Base-by-base conservation (phyloP, 345 rosid genomes). In the Eucalyptus regnans region DNA sequence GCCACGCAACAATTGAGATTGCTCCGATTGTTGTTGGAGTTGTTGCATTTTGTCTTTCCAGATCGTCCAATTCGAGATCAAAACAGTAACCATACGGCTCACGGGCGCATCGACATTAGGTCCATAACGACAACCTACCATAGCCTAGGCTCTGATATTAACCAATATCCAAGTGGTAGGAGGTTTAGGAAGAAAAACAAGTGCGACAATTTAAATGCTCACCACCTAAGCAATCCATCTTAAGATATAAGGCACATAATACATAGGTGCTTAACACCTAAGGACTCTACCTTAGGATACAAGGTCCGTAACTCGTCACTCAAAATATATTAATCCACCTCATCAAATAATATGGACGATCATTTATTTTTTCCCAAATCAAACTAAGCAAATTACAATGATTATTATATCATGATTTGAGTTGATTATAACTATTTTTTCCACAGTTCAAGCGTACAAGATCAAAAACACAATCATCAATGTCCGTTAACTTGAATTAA, bases 401-500 rank as follows among this genome's bases (percentile, higher is more conserved):
- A 76, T 76, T 76, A 76, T 6, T 76, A 41, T 76, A 20, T 76
- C 27, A 37, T 37, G 14, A 76, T 76, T 76, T 37, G 48, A 76
- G 46, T 76, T 76, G 8, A 37, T 37, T 60, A 60, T 60, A 11
- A 27, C 14, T 33, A 17, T 1, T 37, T 9, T 18, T 9, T 20
- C 83, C 7, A 10, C 8, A 3, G 3, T 76, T 76, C 46, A 76
- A 76, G 20, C 14, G 0, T 76, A 10, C 8, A 76, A 12, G 48
- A 76, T 64, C 0, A 1, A 9, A 64, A n/a, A 13, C 18, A 4
- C n/a, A 64, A n/a, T n/a, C 9, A n/a, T 15, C 41, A n/a, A n/a
- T n/a, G 33, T n/a, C 5, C 1, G 0, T n/a, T n/a, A 1, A 64
- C 37, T n/a, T n/a, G 3, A n/a, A 7, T n/a, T 64, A n/a, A 64